Conservation (phyloP, 345 rosid genomes). For the Cardamine resedifolia region DNA sequence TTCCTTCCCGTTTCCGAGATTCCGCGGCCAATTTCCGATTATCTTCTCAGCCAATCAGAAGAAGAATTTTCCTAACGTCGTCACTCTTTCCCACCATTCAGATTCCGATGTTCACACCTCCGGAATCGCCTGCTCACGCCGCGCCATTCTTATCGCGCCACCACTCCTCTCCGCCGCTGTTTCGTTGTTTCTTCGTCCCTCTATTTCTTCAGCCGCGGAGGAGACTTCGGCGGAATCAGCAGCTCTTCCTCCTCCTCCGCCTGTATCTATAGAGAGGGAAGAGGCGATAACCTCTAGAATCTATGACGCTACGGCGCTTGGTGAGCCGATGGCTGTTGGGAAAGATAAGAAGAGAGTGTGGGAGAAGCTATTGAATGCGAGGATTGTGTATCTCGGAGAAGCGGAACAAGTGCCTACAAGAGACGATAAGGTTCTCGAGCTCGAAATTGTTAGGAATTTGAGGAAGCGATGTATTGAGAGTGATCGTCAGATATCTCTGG, state of each 20-base stretch:
- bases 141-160: slow-evolving; percentile 34
- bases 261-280: slow-evolving; percentile 36
- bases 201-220: slow-evolving; percentile 19
- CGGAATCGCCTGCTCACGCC: slow-evolving; percentile 22
- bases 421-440: slow-evolving; percentile 80
- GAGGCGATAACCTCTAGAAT: slow-evolving; percentile 56
- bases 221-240: slow-evolving; percentile 16
- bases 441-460: slow-evolving; percentile 66
- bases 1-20: slow-evolving; percentile 22
- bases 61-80: neutral
- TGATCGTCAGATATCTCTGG: slow-evolving; percentile 59
- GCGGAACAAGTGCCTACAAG: slow-evolving; percentile 84
- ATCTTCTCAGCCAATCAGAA: slow-evolving; percentile 10
- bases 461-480: slow-evolving; percentile 55
- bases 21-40: slow-evolving; percentile 32
- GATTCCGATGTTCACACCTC: slow-evolving; percentile 10
- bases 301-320: slow-evolving; percentile 81
- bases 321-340: slow-evolving; percentile 90
- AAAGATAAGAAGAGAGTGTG: slow-evolving; percentile 78
- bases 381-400: slow-evolving; percentile 82
- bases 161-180: slow-evolving; percentile 34
- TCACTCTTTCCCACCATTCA: slow-evolving; percentile 14
- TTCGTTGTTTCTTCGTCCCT: slow-evolving; percentile 10
- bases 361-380: slow-evolving; percentile 81
- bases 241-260: slow-evolving; percentile 21